Evolutionary conservation across 371 early-diverging fungal species (phyloP).

Genomic region (Umbelopsis sp.): DNA sequence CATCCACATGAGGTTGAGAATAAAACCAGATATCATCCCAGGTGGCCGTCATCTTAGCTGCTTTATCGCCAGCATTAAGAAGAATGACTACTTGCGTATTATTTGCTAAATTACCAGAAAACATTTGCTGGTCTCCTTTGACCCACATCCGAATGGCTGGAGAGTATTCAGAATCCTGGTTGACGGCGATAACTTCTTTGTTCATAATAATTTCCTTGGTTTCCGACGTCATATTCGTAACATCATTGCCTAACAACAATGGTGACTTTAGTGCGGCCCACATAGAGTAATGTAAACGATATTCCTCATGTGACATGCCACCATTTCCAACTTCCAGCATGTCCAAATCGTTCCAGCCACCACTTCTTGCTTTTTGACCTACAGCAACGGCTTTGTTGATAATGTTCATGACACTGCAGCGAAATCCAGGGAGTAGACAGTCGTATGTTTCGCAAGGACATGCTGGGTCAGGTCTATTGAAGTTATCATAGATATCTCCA

Average conservation of each 20-base stretch:
- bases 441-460: slow-evolving; percentile 21
- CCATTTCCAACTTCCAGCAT: slow-evolving; percentile 57
- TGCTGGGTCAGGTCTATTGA: slow-evolving; percentile 12
- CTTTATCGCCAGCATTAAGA: not conserved
- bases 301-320: slow-evolving; percentile 32
- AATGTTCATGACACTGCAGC: slow-evolving; percentile 15
- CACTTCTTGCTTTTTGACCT: slow-evolving; percentile 31
- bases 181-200: slow-evolving; percentile 42
- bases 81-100: slow-evolving; percentile 5
- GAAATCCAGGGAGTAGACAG: slow-evolving; percentile 17
- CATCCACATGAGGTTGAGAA: slow-evolving; percentile 6
- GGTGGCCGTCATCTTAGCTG: slow-evolving; percentile 12
- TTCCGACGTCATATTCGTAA: slow-evolving; percentile 25
- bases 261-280: slow-evolving; percentile 51
- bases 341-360: slow-evolving; percentile 53
- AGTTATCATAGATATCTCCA: slow-evolving; percentile 34
- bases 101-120: slow-evolving; percentile 11
- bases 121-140: slow-evolving; percentile 17
- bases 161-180: slow-evolving; percentile 40
- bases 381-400: slow-evolving; percentile 21
- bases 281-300: slow-evolving; percentile 16
- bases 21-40: slow-evolving; percentile 20
- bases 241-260: slow-evolving; percentile 42
- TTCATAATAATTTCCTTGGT: slow-evolving; percentile 31
- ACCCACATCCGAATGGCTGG: slow-evolving; percentile 24